phyloP scores from a whole-genome alignment of 345 rosid genomes.

The Euphorbia lathyris region DNA sequence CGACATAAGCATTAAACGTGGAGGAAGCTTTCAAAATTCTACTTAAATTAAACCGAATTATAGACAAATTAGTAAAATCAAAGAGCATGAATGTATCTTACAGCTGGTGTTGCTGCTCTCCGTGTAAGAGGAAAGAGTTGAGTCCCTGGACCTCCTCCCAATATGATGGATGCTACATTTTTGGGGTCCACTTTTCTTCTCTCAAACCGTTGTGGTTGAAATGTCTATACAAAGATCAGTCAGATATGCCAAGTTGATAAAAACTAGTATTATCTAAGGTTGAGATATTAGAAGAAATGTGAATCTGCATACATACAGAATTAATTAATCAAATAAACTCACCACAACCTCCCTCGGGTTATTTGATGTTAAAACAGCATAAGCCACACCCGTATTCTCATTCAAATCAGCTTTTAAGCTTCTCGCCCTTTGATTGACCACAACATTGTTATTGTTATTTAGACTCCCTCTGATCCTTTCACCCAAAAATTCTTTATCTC shows the following conservation, averaged over 20 bases:
- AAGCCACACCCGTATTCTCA: conserved; percentile 51
- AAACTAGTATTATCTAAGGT: no score
- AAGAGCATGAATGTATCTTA: conserved; percentile 32
- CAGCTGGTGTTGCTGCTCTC: conserved; percentile 95
- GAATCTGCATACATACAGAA: background rate
- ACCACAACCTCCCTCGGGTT: conserved; percentile 59
- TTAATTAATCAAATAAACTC: conserved; percentile 15
- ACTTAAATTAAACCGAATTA: no score
- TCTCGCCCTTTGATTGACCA: conserved; percentile 30
- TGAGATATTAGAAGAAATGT: no score
- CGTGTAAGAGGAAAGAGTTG: conserved; percentile 86
- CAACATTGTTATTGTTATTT: conserved; percentile 18
- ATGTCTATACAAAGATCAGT: conserved; percentile 39
- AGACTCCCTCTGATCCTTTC: conserved; percentile 52
- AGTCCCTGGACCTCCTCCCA: conserved; percentile 95
- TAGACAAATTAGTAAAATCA: background rate
- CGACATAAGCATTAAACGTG: no score
- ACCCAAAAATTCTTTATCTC: conserved; percentile 52
- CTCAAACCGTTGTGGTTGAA: conserved; percentile 43
- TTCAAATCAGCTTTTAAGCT: conserved; percentile 37
- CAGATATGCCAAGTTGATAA: background rate
- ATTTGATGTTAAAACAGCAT: conserved; percentile 63
- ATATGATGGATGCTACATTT: conserved; percentile 80
- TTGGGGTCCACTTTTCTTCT: conserved; percentile 68
- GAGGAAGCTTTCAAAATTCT: no score